Evolutionary conservation across 2,329 filamentous ascomycete genomes (phyloP), one percentile per base, ranked within the genome.

Genomic region (Neonectria neomacrospora): DNA sequence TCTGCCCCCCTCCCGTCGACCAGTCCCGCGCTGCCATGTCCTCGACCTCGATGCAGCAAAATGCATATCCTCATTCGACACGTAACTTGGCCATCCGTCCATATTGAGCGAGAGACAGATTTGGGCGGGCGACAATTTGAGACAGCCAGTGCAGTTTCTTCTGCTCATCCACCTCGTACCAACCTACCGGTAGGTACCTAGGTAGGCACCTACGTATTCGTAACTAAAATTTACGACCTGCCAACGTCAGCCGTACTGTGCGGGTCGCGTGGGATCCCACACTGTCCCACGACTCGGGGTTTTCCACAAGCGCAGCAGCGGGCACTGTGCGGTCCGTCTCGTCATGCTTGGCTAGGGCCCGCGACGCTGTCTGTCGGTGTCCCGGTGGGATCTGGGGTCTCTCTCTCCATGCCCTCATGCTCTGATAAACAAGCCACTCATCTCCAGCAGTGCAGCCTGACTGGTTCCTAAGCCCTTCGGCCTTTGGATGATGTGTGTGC

Each of bases 291-390:
- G 23, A 30, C 18, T 41, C 11, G n/a, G 23, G 30, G n/a, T 16
- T 42, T 53, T 47, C 5, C n/a, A 7, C 39, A 42, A 22, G 20
- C 26, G 48, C n/a, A 48, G 34, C 41, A 7, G 37, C 60, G 61
- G 61, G 30, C 56, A 64, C 56, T 64, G 61, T 64, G 56, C 61
- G 61, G 61, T 44, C 47, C 51, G 52, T 55, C 44, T 63, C 26
- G 47, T 55, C 44, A 39, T 47, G 20, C 59, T 32, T 23, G 39
- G 39, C 37, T 16, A 48, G 59, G 28, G 23, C 48, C 26, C 12
- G n/a, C 12, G 44, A 22, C 58, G 58, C 52, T 50, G 51, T 56
- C 52, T 26, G 10, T 54, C 54, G 42, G 50, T 34, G 54, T 50
- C 54, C 48, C 60, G 39, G 32, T 37, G 53, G 41, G 32, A 44